Evolutionary conservation across 2,329 filamentous ascomycete genomes (phyloP).

Genomic region (Phyllosticta citribraziliensis): DNA sequence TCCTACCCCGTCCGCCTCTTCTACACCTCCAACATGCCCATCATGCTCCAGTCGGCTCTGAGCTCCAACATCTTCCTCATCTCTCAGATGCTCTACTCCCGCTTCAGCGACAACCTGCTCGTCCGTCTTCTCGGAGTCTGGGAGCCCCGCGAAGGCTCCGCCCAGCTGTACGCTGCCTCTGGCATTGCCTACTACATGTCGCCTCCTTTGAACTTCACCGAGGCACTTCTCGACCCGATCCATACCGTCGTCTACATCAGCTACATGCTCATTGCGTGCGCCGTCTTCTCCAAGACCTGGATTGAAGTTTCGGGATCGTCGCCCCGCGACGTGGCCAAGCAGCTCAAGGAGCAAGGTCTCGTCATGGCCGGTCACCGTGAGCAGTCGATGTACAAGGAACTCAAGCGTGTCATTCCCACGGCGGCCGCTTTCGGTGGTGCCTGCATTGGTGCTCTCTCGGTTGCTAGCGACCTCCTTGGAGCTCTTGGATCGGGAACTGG

Average conservation of each 20-base stretch:
- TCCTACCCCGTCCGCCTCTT: slow-evolving; percentile 98
- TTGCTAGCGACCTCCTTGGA: slow-evolving; percentile 89
- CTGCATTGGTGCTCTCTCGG: slow-evolving; percentile 95
- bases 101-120: slow-evolving; percentile 97
- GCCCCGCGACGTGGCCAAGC: slow-evolving; percentile 96
- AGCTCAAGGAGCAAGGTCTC: slow-evolving; percentile 98
- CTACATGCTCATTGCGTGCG: slow-evolving; percentile 97
- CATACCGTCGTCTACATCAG: slow-evolving; percentile 91
- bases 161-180: slow-evolving; percentile 86
- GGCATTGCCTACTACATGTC: slow-evolving; percentile 99
- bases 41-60: slow-evolving; percentile 98
- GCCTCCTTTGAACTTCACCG: slow-evolving; percentile 92
- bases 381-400: slow-evolving; percentile 99
- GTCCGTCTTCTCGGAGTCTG: slow-evolving; percentile 96
- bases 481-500: slow-evolving; percentile 93
- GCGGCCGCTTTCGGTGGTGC: slow-evolving; percentile 97
- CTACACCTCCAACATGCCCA: slow-evolving; percentile 99
- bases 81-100: slow-evolving; percentile 98
- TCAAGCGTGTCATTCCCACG: slow-evolving; percentile 98
- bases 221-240: slow-evolving; percentile 91
- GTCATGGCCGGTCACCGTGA: slow-evolving; percentile 99
- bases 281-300: slow-evolving; percentile 99
- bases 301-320: slow-evolving; percentile 98
- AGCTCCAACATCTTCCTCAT: slow-evolving; percentile 99
- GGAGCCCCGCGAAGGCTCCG: slow-evolving; percentile 93